Evolutionary conservation across 176 grass and related monocot genomes (phyloP), one percentile per base, ranked within the genome.

Genomic region (Paspalum vaginatum): DNA sequence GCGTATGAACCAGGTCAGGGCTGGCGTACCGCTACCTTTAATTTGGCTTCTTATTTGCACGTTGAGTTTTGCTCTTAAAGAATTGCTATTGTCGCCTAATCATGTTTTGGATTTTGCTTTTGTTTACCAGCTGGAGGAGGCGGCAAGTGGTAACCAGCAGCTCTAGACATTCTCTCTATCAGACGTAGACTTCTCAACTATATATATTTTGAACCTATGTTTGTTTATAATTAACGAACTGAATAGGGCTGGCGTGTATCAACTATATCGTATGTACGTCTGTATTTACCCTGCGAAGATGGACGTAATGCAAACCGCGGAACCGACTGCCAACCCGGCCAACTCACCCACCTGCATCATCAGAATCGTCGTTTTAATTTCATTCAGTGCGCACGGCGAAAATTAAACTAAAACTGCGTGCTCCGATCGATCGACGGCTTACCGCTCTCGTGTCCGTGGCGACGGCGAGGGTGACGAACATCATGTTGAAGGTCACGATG

Each of bases 261-360:
- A 25, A 69, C 55, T 85, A 70, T 27, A 0, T 32, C 6, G 6
- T 63, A 39, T 39, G 10, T 42, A n/a, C 22, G 20, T 57, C 20
- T 44, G 74, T 26, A 82, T 80, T 92, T 98, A 99, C 96, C 96
- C 96, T 72, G 96, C 96, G 68, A 99, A 89, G 75, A 99, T 89
- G 52, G 96, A 99, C 49, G 96, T 95, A 91, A 99, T 95, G 93
- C 96, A 99, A 68, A 99, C 96, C 77, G 96, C 25, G 39, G 96
- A 89, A 37, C 96, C 96, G 41, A 99, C 96, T 14, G 96, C 96
- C 76, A 99, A 70, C 62, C 96, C 96, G 12, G 96, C 96, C 88
- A 99, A 87, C 81, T 99, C 96, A 67, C 96, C 96, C 68, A 95
- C 92, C 96, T 99, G 93, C 84, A 76, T 16, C 3, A 18, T 85